Evolutionary conservation across 805 yeast genomes (phyloP).

Genomic region (Cyberlindnera bimundalis): DNA sequence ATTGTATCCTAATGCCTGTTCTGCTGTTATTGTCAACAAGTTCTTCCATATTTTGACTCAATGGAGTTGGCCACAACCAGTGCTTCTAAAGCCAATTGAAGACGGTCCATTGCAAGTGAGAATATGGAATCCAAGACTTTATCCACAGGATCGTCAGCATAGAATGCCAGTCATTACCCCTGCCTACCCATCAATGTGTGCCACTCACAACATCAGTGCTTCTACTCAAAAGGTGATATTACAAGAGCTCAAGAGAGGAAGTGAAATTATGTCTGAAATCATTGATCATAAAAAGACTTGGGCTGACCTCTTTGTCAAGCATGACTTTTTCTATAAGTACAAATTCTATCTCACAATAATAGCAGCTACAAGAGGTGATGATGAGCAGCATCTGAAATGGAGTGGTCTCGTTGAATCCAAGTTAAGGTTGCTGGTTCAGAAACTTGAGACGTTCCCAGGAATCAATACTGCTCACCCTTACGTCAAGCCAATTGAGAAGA

Average conservation of each 20-base stretch:
- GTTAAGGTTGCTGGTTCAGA: conserved; percentile 74
- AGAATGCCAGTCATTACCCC: conserved; percentile 98
- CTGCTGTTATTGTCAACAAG: conserved; percentile 85
- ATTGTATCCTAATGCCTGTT: conserved; percentile 91
- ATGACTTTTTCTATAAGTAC: conserved; percentile 77
- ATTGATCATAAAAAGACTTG: conserved; percentile 60
- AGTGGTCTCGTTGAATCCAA: conserved; percentile 91
- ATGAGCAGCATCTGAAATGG: conserved; percentile 88
- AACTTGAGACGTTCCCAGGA: conserved; percentile 74
- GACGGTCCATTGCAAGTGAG: conserved; percentile 96
- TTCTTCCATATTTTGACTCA: conserved; percentile 81
- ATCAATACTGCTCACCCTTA: conserved; percentile 87
- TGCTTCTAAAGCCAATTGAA: conserved; percentile 84
- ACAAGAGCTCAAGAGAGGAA: conserved; percentile 76
- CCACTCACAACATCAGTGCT: conserved; percentile 90
- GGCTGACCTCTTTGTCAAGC: conserved; percentile 73
- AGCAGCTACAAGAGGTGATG: conserved; percentile 67
- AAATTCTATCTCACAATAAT: conserved; percentile 83
- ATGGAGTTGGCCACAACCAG: conserved; percentile 99
- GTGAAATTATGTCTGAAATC: conserved; percentile 66
- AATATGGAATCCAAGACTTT: conserved; percentile 93
- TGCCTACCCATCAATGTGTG: conserved; percentile 98
- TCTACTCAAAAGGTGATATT: conserved; percentile 84
- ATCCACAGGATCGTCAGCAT: conserved; percentile 85
- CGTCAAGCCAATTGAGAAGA: conserved; percentile 66